phyloP scores from a whole-genome alignment of 2,329 filamentous ascomycete species.

The Lecanicillium sp. region DNA sequence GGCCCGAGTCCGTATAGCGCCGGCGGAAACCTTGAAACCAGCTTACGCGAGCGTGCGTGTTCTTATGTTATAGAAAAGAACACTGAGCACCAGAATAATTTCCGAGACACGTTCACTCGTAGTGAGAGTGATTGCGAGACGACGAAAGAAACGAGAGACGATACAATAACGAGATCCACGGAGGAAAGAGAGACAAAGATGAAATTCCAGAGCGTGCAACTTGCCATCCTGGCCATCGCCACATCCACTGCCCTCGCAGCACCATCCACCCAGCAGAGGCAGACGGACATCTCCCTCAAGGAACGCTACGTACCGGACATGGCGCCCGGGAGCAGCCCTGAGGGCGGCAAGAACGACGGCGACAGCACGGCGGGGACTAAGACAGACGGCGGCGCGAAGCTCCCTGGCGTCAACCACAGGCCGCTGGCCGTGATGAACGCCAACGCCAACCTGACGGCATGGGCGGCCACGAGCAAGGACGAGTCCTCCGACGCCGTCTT shows the following conservation, averaged over 20 bases:
- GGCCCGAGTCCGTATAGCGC: no score
- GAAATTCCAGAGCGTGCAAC: not conserved
- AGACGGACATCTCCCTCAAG: no score
- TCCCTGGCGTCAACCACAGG: slow-evolving; percentile 9
- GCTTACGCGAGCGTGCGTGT: no score
- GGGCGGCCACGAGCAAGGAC: not conserved
- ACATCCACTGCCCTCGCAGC: not conserved
- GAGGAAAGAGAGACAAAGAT: not conserved
- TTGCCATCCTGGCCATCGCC: not conserved
- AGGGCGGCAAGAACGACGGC: not conserved
- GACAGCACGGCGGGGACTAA: not conserved
- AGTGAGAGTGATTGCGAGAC: no score
- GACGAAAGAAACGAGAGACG: no score
- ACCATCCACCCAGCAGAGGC: no score
- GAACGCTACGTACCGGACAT: not conserved
- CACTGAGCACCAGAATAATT: no score
- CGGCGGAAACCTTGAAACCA: no score
- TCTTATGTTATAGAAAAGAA: no score
- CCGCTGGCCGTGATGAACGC: not conserved
- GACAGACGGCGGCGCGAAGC: not conserved
- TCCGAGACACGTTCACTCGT: no score
- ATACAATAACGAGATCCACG: no score
- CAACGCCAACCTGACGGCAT: slow-evolving; percentile 1
- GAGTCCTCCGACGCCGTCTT: slow-evolving; percentile 11
- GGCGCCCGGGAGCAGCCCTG: not conserved